Evolutionary conservation across 1,284 basidiomycete species (phyloP).

Genomic region (Anthracocystis panici-leucophaei): DNA sequence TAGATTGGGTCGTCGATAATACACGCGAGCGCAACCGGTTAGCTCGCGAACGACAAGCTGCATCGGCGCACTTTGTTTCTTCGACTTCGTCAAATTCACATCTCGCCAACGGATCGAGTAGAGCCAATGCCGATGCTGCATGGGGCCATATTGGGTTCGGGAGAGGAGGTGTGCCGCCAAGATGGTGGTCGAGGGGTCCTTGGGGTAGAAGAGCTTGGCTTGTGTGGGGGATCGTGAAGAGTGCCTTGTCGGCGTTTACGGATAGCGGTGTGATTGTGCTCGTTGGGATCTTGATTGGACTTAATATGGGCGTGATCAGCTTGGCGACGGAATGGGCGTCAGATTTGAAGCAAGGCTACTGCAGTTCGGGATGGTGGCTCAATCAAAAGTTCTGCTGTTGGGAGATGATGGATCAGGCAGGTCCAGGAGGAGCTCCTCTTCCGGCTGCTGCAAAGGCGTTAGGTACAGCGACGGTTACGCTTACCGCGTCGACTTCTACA

Average conservation of each 20-base stretch:
- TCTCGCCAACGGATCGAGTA: conserved; percentile 44
- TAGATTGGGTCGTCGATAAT: conserved; percentile 68
- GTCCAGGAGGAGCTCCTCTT: conserved; percentile 58
- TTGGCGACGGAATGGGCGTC: conserved; percentile 98
- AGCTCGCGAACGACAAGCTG: conserved; percentile 51
- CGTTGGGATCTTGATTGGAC: conserved; percentile 84
- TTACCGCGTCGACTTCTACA: conserved; percentile 16
- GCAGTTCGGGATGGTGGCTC: conserved; percentile 96
- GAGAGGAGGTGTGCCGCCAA: conserved; percentile 42
- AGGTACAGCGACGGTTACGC: conserved; percentile 40
- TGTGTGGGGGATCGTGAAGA: conserved; percentile 51
- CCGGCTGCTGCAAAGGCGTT: conserved; percentile 46
- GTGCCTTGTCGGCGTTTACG: conserved; percentile 51
- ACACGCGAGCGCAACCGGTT: conserved; percentile 65
- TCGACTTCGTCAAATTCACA: conserved; percentile 44
- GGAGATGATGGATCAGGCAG: conserved; percentile 74
- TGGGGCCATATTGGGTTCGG: conserved; percentile 42
- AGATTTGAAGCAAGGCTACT: conserved; percentile 97
- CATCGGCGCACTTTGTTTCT: conserved; percentile 45
- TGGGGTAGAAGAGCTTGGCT: conserved; percentile 53
- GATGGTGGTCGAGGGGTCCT: conserved; percentile 51
- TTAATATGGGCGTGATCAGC: conserved; percentile 93
- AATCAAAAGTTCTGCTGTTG: conserved; percentile 98
- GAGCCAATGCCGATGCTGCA: conserved; percentile 36
- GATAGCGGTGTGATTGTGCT: conserved; percentile 66